Base-by-base conservation (phyloP, 129 eudicot genomes). In the Smallanthus sonchifolius region DNA sequence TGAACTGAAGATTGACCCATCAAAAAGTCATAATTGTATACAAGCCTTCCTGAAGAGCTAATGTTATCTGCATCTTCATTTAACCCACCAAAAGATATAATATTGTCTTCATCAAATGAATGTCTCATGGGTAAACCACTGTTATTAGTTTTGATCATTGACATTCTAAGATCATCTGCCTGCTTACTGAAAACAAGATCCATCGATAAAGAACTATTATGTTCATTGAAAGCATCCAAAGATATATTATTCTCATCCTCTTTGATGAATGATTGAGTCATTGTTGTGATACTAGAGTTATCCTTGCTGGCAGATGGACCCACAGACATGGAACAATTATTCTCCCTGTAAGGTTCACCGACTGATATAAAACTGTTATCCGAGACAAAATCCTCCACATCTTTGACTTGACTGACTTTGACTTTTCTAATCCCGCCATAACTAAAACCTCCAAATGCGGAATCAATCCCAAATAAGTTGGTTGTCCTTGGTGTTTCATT, bases 51-150 rank as follows among this genome's bases (percentile, higher is more conserved):
- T 10, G 86, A 79, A 63, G 83, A 69, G 73, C 67, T 80, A 35
- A 79, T 54, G 69, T 80, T 82, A 56, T 84, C 68, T 10, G 52
- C 51, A 60, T 79, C 80, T 49, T 81, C 72, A 65, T 61, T 76
- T 43, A 75, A 68, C 54, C 88, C 88, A 75, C 88, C 92, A 79
- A 87, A 84, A 15, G 88, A 87, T 59, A 87, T 87, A 73, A 87
- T 81, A 75, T 84, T 82, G 70, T 83, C 77, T 62, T 65, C 85
- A 44, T 75, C 80, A 52, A 81, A 87, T 55, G 86, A 72, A 40
- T 76, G 83, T 47, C 79, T 64, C 76, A 82, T 62, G 16, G 86
- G 81, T 69, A 79, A 73, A 71, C 54, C 49, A 71, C 66, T 69
- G 56, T 37, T 71, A 67, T 75, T 83, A 48, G 74, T 59, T 77